phyloP scores from a whole-genome alignment of 805 yeast genomes.

The Cyberlindnera bimundalis region DNA sequence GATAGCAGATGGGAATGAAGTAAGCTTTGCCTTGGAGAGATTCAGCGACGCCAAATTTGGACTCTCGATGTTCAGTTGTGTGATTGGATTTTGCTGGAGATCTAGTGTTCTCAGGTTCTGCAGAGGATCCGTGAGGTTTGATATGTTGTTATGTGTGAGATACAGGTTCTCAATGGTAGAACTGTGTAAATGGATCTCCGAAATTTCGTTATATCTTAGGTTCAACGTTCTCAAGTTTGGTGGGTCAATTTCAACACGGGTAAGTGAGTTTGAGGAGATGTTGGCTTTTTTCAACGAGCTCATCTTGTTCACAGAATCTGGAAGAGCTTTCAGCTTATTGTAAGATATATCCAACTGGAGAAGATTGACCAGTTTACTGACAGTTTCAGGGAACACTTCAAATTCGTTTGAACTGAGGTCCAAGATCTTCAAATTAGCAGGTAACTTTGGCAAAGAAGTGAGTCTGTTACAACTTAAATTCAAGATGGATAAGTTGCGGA shows the following conservation, averaged over 20 bases:
- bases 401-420: conserved; percentile 81
- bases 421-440: conserved; percentile 51
- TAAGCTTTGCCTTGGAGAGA: conserved; percentile 76
- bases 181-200: conserved; percentile 42
- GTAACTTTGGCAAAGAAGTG: conserved; percentile 53
- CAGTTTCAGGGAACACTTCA: conserved; percentile 57
- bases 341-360: conserved; percentile 76
- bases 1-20: conserved; percentile 65
- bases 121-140: conserved; percentile 62
- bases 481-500: conserved; percentile 53
- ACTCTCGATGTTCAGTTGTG: conserved; percentile 55
- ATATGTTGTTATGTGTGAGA: conserved; percentile 71
- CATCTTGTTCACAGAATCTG: conserved; percentile 57
- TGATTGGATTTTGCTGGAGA: conserved; percentile 81
- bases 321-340: conserved; percentile 62
- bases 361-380: conserved; percentile 57
- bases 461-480: conserved; percentile 76
- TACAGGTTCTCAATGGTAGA: conserved; percentile 62
- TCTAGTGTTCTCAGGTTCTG: conserved; percentile 64
- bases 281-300: conserved; percentile 63
- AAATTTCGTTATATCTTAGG: conserved; percentile 63
- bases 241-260: conserved; percentile 39
- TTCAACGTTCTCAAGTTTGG: conserved; percentile 65
- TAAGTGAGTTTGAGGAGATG: conserved; percentile 67
- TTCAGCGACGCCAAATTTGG: conserved; percentile 66